A percentile compares a stretch with the other conserved stretches of the same genome.
These are phyloP conservation scores for Phytophthora agathidicida DNA, from an alignment of 352 stramenopile genomes.

Conservation along the genomic window DNA sequence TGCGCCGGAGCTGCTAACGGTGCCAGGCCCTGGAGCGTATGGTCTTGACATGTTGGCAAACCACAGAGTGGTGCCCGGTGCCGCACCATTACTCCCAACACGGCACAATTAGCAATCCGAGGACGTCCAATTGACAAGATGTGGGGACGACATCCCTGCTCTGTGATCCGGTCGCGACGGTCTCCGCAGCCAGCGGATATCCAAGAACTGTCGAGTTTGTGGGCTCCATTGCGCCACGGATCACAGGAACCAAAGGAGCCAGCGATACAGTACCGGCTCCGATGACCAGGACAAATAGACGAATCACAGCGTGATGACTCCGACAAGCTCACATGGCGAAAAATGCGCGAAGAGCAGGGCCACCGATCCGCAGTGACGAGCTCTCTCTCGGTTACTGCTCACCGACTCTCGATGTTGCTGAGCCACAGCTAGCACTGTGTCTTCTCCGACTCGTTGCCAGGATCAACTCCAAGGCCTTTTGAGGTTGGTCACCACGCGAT, in stretches of 20 bases:
- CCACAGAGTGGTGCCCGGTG: conserved; percentile 1
- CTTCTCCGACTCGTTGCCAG: conserved; percentile 4
- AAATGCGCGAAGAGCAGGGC: conserved; percentile 10
- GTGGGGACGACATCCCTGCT: conserved; percentile 14
- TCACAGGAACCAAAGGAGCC: too few species aligned
- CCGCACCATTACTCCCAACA: conserved; percentile 11
- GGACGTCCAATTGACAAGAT: conserved; percentile 30
- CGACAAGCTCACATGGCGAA: conserved; percentile 22
- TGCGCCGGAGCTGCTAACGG: conserved; percentile 14
- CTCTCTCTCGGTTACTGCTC: conserved; percentile 3
- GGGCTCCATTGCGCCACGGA: neutral
- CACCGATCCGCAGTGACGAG: conserved; percentile 14
- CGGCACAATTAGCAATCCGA: conserved; percentile 25
- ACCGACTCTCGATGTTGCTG: conserved; percentile 10
- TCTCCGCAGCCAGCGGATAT: conserved; percentile 23
- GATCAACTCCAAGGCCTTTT: neutral
- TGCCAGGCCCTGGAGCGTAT: neutral
- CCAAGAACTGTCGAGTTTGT: conserved; percentile 25
- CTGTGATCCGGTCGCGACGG: conserved; percentile 15
- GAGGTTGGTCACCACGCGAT: neutral
- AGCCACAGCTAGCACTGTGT: neutral
- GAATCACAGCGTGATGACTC: conserved; percentile 9
- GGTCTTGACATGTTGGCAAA: neutral
- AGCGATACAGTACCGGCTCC: too few species aligned
- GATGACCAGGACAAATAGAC: conserved; percentile 19